A percentile compares a stretch with the other conserved stretches of the same genome.
These are phyloP conservation scores for Cephalotrichum gorgonifer DNA, from an alignment of 2,329 filamentous ascomycete genomes.

Conservation along the genomic window DNA sequence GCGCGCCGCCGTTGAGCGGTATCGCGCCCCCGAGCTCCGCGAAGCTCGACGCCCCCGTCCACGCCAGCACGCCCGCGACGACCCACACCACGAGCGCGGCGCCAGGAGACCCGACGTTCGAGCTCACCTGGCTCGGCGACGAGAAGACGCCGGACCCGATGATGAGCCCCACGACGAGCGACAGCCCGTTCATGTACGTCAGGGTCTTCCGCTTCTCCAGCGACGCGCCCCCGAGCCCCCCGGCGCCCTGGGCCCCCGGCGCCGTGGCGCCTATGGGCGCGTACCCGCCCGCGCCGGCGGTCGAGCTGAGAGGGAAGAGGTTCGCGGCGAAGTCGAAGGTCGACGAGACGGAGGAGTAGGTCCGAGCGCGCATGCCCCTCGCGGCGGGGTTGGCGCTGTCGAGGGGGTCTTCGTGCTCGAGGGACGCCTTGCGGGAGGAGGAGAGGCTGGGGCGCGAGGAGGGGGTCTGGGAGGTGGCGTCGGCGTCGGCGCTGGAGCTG, in stretches of 20 bases:
- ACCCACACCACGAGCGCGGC: conserved; percentile 86
- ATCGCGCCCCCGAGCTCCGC: conserved; percentile 94
- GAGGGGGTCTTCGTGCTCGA: conserved; percentile 77
- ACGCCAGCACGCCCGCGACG: conserved; percentile 83
- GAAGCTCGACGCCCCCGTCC: conserved; percentile 92
- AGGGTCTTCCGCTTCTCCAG: conserved; percentile 93
- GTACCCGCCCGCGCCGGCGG: conserved; percentile 61
- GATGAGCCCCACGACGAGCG: conserved; percentile 82
- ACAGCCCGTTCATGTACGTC: conserved; percentile 88
- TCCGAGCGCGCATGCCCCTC: conserved; percentile 39
- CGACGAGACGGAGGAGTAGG: conserved; percentile 77
- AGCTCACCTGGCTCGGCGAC: conserved; percentile 84
- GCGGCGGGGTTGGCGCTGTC: conserved; percentile 47
- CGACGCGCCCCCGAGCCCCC: conserved; percentile 60
- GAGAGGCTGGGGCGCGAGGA: conserved; percentile 77
- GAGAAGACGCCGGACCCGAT: conserved; percentile 97
- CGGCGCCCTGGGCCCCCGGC: conserved; percentile 14
- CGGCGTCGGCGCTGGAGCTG: conserved; percentile 57
- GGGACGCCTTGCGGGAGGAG: conserved; percentile 84
- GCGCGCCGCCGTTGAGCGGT: conserved; percentile 85
- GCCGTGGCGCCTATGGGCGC: conserved; percentile 70
- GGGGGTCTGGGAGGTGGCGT: conserved; percentile 45
- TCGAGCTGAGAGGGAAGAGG: conserved; percentile 84
- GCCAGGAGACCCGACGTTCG: conserved; percentile 82
- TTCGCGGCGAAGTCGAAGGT: conserved; percentile 94